Conservation (phyloP, 2,329 filamentous ascomycete genomes). For the Phyllosticta citrichinensis region DNA sequence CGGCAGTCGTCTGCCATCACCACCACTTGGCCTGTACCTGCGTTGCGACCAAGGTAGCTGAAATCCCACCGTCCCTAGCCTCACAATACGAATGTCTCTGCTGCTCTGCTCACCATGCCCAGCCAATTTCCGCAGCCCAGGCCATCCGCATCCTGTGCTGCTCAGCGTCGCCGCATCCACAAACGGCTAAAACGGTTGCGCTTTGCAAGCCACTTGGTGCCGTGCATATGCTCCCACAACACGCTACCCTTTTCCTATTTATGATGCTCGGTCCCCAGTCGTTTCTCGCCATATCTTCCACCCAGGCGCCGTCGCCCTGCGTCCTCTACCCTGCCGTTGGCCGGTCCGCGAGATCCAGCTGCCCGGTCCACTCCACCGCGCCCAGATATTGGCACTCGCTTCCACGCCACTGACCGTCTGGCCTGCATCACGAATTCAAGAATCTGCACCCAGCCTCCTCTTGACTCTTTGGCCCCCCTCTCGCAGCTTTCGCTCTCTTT, state of each 20-base stretch:
- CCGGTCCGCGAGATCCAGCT: conserved; percentile 3
- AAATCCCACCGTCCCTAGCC: neutral
- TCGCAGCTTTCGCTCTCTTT: neutral
- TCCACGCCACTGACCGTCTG: neutral
- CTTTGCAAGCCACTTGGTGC: conserved; percentile 4
- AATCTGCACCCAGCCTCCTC: conserved; percentile 7
- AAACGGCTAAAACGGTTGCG: neutral
- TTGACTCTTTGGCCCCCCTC: neutral
- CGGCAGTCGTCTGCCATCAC: neutral
- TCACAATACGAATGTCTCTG: neutral
- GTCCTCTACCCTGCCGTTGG: neutral
- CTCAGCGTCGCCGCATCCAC: neutral
- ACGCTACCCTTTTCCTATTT: conserved; percentile 9
- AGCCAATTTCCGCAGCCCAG: neutral
- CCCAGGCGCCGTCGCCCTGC: neutral
- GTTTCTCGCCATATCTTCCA: neutral
- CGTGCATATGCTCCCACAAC: conserved; percentile 7
- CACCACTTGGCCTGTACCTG: neutral
- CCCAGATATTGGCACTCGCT: neutral
- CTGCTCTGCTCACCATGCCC: neutral
- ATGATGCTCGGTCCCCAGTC: conserved; percentile 6
- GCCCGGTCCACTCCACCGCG: neutral
- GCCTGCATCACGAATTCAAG: conserved; percentile 9
- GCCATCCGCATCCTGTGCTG: neutral
- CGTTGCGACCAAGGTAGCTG: neutral